Base-by-base conservation (phyloP, 2,329 filamentous ascomycete genomes). In the Ilyonectria destructans region DNA sequence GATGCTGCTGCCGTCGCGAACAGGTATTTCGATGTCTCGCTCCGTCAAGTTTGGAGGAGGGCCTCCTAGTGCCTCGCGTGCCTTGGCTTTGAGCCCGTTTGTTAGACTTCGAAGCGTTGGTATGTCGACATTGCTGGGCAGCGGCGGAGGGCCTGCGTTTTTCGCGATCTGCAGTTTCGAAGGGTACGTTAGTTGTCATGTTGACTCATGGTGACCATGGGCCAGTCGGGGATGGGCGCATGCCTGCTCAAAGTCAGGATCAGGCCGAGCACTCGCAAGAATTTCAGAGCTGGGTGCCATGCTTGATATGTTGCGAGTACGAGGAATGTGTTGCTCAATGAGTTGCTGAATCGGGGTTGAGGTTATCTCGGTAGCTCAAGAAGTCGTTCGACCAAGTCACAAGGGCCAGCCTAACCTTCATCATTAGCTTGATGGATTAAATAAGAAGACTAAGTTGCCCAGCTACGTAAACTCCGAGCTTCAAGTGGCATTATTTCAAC, bases 171-270 rank as follows among this genome's bases (percentile, higher is more conserved):
- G 40, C 40, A 45, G 40, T n/a, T 45, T 45, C 40, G 40, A 45
- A 45, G 40, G 40, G 40, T n/a, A 45, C 40, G 40, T 45, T 45
- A 45, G 40, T 45, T 45, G 40, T 45, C 40, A 45, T 45, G 40
- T 19, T 45, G 40, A 45, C 40, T 45, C 40, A 45, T 45, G 40
- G 40, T 19, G 40, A n/a, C 4, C 40, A 45, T 45, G 40, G 40
- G 40, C 40, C 40, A 43, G 40, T 45, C 17, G 40, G 33, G 33
- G 52, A 19, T 40, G 37, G 19, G 10, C 4, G 13, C 21, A 57
- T 57, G n/a, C 55, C 55, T 57, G 55, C 35, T 57, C 55, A 57
- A 57, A 57, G 2, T 57, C 55, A 5, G 21, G 35, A 29, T 46
- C 55, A 31, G 55, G 55, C 21, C 55, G 37, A 57, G 37, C 37